phyloP scores from a whole-genome alignment of 1,284 basidiomycete species.

The Ganoderma sinense region DNA sequence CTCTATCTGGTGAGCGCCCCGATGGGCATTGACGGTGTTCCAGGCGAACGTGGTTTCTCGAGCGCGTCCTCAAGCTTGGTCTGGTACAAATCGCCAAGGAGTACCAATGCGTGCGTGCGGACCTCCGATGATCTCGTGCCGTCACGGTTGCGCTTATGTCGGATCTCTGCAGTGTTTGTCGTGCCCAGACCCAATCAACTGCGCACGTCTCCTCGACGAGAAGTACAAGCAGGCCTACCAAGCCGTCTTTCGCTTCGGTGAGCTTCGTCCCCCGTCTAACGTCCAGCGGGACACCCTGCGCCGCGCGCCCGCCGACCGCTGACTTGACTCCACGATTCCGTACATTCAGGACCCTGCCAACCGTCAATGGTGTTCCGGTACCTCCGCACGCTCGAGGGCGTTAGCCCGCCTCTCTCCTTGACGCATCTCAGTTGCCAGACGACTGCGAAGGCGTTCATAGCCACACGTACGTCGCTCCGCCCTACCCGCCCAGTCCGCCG shows the following conservation, averaged over 20 bases:
- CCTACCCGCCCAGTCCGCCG: neutral
- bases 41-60: slow-evolving; percentile 92
- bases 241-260: slow-evolving; percentile 86
- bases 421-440: slow-evolving; percentile 88
- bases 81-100: slow-evolving; percentile 88
- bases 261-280: slow-evolving; percentile 34
- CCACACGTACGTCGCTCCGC: slow-evolving; percentile 66
- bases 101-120: slow-evolving; percentile 79
- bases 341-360: slow-evolving; percentile 72
- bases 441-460: slow-evolving; percentile 86
- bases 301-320: neutral
- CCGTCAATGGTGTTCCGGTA: slow-evolving; percentile 92
- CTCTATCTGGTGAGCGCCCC: neutral
- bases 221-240: slow-evolving; percentile 92
- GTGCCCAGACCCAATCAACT: slow-evolving; percentile 83
- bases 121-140: neutral
- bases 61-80: slow-evolving; percentile 91
- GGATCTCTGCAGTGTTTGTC: slow-evolving; percentile 66
- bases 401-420: slow-evolving; percentile 81
- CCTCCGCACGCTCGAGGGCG: slow-evolving; percentile 81
- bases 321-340: slow-evolving; percentile 23
- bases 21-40: neutral
- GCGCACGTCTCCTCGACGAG: slow-evolving; percentile 90
- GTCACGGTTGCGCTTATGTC: neutral
- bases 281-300: neutral